These are phyloP conservation scores for Hygrophoropsis aurantiaca DNA, from an alignment of 768 basidiomycete species.

Conservation along the genomic window DNA sequence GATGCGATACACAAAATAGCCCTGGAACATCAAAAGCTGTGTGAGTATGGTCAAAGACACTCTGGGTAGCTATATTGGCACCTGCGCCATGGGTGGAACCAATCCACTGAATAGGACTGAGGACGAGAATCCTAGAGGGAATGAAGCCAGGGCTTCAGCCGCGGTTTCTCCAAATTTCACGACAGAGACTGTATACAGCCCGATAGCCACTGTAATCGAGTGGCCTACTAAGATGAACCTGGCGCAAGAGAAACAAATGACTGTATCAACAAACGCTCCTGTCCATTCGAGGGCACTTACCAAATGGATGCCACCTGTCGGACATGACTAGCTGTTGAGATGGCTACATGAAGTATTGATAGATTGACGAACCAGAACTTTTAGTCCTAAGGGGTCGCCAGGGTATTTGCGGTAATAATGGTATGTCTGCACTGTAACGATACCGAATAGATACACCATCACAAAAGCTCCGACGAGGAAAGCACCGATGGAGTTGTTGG, in stretches of 20 bases:
- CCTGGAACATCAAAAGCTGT: conserved; percentile 9
- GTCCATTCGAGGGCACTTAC: not conserved
- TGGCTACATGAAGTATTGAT: conserved; percentile 6
- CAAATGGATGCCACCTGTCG: conserved; percentile 4
- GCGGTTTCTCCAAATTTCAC: conserved; percentile 17
- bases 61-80: conserved; percentile 4
- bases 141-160: conserved; percentile 12
- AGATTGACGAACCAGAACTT: conserved; percentile 14
- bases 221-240: conserved; percentile 20
- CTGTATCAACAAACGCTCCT: too few species aligned
- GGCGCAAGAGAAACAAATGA: not conserved
- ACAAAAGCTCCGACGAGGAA: conserved; percentile 23
- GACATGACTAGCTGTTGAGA: conserved; percentile 1
- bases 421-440: conserved; percentile 24
- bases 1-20: conserved; percentile 22
- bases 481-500: conserved; percentile 12
- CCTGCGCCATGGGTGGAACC: conserved; percentile 20
- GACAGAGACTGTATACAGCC: conserved; percentile 22
- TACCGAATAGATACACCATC: conserved; percentile 23
- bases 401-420: conserved; percentile 19
- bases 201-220: conserved; percentile 17
- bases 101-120: conserved; percentile 25
- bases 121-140: conserved; percentile 10
- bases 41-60: too few species aligned
- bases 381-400: conserved; percentile 17